A percentile compares a stretch with the other conserved stretches of the same genome.
These are phyloP conservation scores for Termitomyces titanicus DNA, from an alignment of 768 basidiomycete genomes.

Conservation along the genomic window DNA sequence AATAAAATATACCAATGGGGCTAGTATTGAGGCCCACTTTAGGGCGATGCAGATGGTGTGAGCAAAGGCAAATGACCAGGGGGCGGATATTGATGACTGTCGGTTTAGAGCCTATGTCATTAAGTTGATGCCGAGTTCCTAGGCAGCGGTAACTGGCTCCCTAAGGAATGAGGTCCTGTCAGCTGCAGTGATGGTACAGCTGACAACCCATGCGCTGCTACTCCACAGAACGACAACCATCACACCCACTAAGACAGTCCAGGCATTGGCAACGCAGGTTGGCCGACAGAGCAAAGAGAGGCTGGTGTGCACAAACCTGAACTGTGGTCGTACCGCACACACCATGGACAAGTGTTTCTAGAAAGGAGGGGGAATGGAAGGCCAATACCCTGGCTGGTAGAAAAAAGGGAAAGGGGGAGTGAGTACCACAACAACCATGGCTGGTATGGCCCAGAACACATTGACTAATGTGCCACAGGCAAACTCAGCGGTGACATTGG, in stretches of 20 bases:
- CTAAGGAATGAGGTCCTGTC: not conserved
- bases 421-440: not conserved
- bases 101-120: no score
- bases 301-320: not conserved
- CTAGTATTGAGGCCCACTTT: no score
- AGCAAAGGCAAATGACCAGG: no score
- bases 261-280: not conserved
- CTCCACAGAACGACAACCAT: not conserved
- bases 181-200: not conserved
- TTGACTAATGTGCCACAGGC: not conserved
- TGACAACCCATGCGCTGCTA: not conserved
- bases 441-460: not conserved
- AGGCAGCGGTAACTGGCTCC: not conserved
- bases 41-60: no score
- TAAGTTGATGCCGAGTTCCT: no score
- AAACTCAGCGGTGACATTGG: not conserved
- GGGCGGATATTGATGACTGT: no score
- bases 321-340: not conserved
- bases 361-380: no score
- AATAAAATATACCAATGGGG: no score
- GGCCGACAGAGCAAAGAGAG: not conserved
- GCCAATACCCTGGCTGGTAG: no score
- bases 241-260: no score
- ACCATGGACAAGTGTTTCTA: no score
- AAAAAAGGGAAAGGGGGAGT: no score